phyloP scores from a whole-genome alignment of 225 moss, liverwort and hornwort genomes.

The Physcomitrellopsis africana region DNA sequence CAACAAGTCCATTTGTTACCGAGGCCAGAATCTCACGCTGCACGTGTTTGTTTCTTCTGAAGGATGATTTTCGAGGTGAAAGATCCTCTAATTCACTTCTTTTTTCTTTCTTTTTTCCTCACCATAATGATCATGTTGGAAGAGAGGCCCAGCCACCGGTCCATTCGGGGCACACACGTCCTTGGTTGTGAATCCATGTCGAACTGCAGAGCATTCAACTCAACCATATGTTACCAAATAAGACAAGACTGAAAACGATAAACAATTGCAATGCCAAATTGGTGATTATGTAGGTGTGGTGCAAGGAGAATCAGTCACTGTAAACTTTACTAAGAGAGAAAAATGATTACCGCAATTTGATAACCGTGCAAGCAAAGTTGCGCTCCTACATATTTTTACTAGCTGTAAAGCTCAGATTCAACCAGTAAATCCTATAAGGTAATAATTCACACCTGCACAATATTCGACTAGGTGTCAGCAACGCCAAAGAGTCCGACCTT shows the following conservation, averaged over 20 bases:
- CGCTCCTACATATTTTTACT: conserved; percentile 17
- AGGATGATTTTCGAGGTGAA: too few species aligned
- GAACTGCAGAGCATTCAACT: conserved; percentile 32
- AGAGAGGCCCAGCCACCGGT: conserved; percentile 70
- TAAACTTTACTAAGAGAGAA: neutral
- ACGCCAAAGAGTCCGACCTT: neutral
- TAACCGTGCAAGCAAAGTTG: neutral
- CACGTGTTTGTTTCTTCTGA: too few species aligned
- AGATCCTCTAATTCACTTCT: too few species aligned
- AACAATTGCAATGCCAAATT: neutral
- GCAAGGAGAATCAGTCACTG: neutral
- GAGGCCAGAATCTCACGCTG: too few species aligned
- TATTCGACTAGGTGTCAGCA: neutral
- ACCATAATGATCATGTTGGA: conserved; percentile 71
- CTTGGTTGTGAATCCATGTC: conserved; percentile 46
- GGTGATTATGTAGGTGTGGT: neutral
- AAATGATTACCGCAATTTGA: conserved; percentile 22
- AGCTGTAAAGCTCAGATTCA: neutral
- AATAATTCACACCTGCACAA: conserved; percentile 19
- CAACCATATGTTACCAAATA: neutral
- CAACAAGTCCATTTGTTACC: too few species aligned
- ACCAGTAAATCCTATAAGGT: conserved; percentile 18
- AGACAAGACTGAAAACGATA: neutral
- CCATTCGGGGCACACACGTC: conserved; percentile 49
- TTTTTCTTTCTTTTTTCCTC: neutral